Evolutionary conservation across 106 monocot genomes (phyloP).

Genomic region (Posidonia australis): DNA sequence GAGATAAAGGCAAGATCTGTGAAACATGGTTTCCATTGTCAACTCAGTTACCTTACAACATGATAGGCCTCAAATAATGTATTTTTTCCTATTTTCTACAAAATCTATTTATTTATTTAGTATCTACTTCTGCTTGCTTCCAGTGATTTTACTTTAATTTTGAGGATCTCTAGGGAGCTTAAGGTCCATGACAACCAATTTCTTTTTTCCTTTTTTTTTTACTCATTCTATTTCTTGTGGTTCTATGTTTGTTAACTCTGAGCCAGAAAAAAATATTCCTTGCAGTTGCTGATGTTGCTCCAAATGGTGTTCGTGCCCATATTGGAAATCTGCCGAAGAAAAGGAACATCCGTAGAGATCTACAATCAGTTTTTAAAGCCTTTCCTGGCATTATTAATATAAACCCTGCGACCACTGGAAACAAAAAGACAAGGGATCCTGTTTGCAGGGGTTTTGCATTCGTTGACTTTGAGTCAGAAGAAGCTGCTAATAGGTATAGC

Average conservation of each 20-base stretch:
- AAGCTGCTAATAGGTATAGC: slow-evolving; percentile 61
- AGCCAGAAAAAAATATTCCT: background rate
- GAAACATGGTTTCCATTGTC: no score
- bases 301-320: slow-evolving; percentile 40
- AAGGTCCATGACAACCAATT: background rate
- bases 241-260: background rate
- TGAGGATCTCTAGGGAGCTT: no score
- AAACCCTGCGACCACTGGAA: slow-evolving; percentile 63
- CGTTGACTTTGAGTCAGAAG: slow-evolving; percentile 47
- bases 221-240: background rate
- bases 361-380: slow-evolving; percentile 56
- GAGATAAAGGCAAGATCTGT: no score
- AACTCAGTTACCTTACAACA: no score
- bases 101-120: background rate
- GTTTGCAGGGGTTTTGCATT: slow-evolving; percentile 95
- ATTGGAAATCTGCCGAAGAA: slow-evolving; percentile 79
- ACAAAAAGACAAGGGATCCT: slow-evolving; percentile 91
- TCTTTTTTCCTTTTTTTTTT: background rate
- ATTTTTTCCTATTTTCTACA: background rate
- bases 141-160: no score
- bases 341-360: slow-evolving; percentile 83
- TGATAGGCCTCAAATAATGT: no score
- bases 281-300: slow-evolving; percentile 28
- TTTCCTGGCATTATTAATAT: slow-evolving; percentile 63
- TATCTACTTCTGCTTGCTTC: background rate